Evolutionary conservation across 805 yeast genomes (phyloP).

Genomic region (Suhomyces faveliae): DNA sequence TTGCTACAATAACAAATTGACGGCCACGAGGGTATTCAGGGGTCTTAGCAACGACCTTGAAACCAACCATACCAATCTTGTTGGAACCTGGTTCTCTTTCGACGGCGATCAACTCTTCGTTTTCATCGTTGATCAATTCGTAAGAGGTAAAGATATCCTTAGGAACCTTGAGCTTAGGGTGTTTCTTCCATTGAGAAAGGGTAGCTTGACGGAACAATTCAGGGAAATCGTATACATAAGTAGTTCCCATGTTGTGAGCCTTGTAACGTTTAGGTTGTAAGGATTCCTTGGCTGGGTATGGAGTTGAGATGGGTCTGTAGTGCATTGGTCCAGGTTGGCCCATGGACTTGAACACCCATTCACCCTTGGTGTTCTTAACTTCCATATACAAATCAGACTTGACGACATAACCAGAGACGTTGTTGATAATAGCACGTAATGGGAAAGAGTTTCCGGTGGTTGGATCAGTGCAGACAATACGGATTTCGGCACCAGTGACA

Average conservation of each 20-base stretch:
- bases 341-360: slow-evolving; percentile 95
- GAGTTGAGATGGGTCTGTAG: slow-evolving; percentile 90
- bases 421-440: slow-evolving; percentile 92
- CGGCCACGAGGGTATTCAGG: slow-evolving; percentile 98
- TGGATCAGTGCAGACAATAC: slow-evolving; percentile 92
- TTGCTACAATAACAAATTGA: slow-evolving; percentile 87
- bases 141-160: slow-evolving; percentile 74
- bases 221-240: slow-evolving; percentile 98
- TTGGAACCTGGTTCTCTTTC: slow-evolving; percentile 96
- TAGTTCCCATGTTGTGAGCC: slow-evolving; percentile 98
- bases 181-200: slow-evolving; percentile 77
- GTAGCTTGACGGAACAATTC: slow-evolving; percentile 95
- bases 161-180: slow-evolving; percentile 58
- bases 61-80: slow-evolving; percentile 96
- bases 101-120: slow-evolving; percentile 79
- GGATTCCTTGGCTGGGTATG: slow-evolving; percentile 97
- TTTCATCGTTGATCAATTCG: slow-evolving; percentile 84
- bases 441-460: slow-evolving; percentile 89
- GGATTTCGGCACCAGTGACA: slow-evolving; percentile 95
- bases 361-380: slow-evolving; percentile 87
- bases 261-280: slow-evolving; percentile 97
- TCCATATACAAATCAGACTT: slow-evolving; percentile 94
- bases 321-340: slow-evolving; percentile 98
- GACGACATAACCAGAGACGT: slow-evolving; percentile 96
- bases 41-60: slow-evolving; percentile 85